Base-by-base conservation (phyloP, 2,329 filamentous ascomycete genomes). In the Hawksworthiomyces lignivorus region DNA sequence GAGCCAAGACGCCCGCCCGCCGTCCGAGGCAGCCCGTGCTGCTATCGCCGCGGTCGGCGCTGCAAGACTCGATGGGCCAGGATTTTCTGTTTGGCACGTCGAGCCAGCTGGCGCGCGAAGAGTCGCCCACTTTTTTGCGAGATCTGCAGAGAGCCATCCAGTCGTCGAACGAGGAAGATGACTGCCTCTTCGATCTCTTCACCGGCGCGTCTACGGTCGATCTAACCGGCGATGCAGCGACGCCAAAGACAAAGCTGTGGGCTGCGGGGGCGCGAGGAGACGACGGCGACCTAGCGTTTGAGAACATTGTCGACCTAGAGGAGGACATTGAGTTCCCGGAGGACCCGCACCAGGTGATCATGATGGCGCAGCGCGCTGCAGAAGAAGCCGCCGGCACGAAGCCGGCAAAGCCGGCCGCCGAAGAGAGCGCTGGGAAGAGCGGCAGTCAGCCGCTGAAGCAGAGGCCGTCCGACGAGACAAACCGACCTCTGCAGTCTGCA, bases 51-150 rank as follows among this genome's bases (percentile, higher is more conserved):
- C 67, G 65, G 36, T 74, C 82, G 19, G 87, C 86, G 2, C 61
- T 82, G 32, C 74, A 74, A 39, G 73, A 82, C 50, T 73, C 84
- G 12, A 69, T 75, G 4, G 67, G 73, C 1, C 87, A 92, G 56
- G 78, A 88, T 46, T 85, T 89, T 54, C 63, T 94, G 0, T 94
- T 94, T 61, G 87, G 87, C 1, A 92, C 87, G 0, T 89, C 84
- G 2, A 94, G 87, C 57, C 87, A 94, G 57, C 64, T 94, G 19
- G 82, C 81, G 12, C 66, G 73, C 41, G 84, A 87, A 43, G 77
- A 87, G 27, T 85, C 83, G 0, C 83, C 84, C 0, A 74, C 73
- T 0, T 72, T 80, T 19, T 59, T 85, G 14, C 70, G 72, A 22
- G 73, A 84, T 34, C 60, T 85, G 17, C 77, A 84, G 40, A 56